phyloP scores from a whole-genome alignment of 345 rosid genomes.

The Combretum micranthum region DNA sequence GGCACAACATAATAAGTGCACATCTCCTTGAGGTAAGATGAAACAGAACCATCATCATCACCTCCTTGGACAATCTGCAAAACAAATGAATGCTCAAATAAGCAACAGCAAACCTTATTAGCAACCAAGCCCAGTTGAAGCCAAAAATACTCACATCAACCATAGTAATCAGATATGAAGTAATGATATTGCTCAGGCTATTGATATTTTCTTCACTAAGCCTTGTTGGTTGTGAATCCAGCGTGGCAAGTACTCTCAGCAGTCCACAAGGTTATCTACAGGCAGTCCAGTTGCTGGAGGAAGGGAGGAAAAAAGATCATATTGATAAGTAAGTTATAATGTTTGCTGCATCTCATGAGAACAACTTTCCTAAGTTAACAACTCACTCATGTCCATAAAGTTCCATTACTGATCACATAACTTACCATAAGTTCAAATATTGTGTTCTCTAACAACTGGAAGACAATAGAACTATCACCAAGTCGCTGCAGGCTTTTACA shows the following conservation, averaged over 20 bases:
- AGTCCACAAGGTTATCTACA: slow-evolving; percentile 63
- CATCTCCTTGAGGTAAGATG: slow-evolving; percentile 12
- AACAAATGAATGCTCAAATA: slow-evolving; percentile 2
- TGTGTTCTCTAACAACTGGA: slow-evolving; percentile 44
- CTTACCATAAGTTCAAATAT: slow-evolving; percentile 59
- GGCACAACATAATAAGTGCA: slow-evolving; percentile 46
- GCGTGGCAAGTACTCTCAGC: slow-evolving; percentile 48
- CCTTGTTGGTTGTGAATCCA: slow-evolving; percentile 67
- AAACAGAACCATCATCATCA: slow-evolving; percentile 18
- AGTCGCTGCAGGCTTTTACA: slow-evolving; percentile 50
- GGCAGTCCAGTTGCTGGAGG: slow-evolving; percentile 40
- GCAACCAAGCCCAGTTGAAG: slow-evolving; percentile 1
- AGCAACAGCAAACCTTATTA: neutral
- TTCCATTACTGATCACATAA: slow-evolving; percentile 7
- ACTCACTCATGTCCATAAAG: neutral
- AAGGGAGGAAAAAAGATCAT: slow-evolving; percentile 10
- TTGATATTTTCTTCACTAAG: slow-evolving; percentile 53
- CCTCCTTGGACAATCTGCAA: slow-evolving; percentile 51
- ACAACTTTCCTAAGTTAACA: no score
- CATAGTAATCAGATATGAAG: slow-evolving; percentile 50
- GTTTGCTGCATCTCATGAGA: no score
- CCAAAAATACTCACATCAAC: slow-evolving; percentile 38
- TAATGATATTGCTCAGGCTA: slow-evolving; percentile 41
- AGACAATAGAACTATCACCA: slow-evolving; percentile 62
- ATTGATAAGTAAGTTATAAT: no score